Conservation (phyloP, 176 grass and related monocot genomes). For the Avena sativa region DNA sequence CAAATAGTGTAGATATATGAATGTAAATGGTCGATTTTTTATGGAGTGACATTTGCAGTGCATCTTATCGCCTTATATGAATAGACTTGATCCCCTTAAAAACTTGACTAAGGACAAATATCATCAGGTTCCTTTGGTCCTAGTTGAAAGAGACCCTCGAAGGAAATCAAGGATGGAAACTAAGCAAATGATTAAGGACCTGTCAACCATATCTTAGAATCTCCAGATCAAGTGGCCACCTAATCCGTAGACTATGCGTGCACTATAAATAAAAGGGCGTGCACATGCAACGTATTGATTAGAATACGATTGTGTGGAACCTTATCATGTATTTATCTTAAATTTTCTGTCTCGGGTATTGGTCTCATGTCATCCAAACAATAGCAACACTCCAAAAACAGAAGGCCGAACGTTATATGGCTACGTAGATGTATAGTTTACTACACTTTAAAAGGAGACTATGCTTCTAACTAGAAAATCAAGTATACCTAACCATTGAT, state of each 20-base stretch:
- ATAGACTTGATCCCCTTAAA: no score
- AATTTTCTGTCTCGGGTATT: not conserved
- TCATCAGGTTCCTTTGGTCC: no score
- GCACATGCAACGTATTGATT: not conserved
- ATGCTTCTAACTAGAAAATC: no score
- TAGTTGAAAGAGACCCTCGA: not conserved
- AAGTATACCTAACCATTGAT: no score
- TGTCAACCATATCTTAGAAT: constrained; percentile 17
- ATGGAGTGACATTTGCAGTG: no score
- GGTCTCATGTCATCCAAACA: not conserved
- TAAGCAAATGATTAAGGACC: not conserved
- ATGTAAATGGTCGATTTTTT: no score
- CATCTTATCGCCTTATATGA: no score
- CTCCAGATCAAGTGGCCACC: not conserved
- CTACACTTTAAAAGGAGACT: not conserved
- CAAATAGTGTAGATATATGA: no score
- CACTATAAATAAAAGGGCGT: not conserved
- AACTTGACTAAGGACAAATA: no score
- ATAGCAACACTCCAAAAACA: not conserved
- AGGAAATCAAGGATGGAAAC: not conserved
- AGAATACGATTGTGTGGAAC: not conserved
- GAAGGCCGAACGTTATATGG: not conserved
- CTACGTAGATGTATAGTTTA: not conserved
- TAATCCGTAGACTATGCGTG: not conserved
- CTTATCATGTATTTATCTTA: not conserved